phyloP scores from a whole-genome alignment of 1,284 basidiomycete genomes.

The Lentinula novae-zelandiae region DNA sequence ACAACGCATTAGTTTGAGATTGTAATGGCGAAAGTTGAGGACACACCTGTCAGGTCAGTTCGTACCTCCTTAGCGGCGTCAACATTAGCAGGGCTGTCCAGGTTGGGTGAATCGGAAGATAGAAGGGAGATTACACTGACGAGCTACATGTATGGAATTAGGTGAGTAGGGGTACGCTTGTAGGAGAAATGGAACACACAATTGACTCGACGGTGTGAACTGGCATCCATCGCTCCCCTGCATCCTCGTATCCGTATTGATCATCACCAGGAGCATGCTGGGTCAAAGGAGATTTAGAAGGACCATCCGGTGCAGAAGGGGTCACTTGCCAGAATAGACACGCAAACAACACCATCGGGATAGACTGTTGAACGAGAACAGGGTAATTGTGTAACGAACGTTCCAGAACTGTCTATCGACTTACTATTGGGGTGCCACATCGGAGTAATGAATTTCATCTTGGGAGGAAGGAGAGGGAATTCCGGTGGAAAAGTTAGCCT shows the following conservation, averaged over 20 bases:
- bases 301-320: background rate
- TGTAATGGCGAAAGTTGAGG: background rate
- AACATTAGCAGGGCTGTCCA: constrained; percentile 95
- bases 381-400: constrained; percentile 8
- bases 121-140: constrained; percentile 95
- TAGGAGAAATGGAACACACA: constrained; percentile 48
- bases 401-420: constrained; percentile 21
- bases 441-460: constrained; percentile 91
- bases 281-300: constrained; percentile 1
- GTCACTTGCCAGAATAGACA: constrained; percentile 85
- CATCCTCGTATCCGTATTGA: constrained; percentile 97
- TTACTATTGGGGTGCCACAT: constrained; percentile 99
- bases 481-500: constrained; percentile 85
- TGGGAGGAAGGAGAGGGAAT: constrained; percentile 90
- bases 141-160: constrained; percentile 51
- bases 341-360: constrained; percentile 85
- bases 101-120: constrained; percentile 89
- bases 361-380: constrained; percentile 63
- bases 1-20: constrained; percentile 6
- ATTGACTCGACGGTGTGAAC: constrained; percentile 98
- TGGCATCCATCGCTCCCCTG: constrained; percentile 96
- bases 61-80: constrained; percentile 93
- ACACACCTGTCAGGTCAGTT: constrained; percentile 64
- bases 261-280: constrained; percentile 96
- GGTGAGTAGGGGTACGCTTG: background rate